A percentile compares a stretch with the other conserved stretches of the same genome.
Conservation (phyloP, 1,284 basidiomycete species). For the Schizophyllum amplum region DNA sequence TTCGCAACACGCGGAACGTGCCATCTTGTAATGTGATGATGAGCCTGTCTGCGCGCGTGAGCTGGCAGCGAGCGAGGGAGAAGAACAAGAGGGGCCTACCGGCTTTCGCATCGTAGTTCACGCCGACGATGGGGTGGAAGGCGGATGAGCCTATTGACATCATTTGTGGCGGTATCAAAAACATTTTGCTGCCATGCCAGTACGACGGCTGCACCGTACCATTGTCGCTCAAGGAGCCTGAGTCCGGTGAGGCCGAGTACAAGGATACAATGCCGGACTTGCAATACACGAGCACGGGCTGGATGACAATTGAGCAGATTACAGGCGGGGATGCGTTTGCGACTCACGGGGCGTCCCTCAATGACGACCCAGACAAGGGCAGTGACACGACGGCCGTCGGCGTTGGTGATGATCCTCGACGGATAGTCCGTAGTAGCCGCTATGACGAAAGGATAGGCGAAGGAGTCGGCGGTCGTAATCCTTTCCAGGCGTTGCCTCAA, state of each 20-base stretch:
- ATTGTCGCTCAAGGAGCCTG: no score
- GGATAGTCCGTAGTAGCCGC: background rate
- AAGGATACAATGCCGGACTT: slow-evolving; percentile 54
- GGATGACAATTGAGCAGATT: slow-evolving; percentile 27
- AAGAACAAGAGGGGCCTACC: no score
- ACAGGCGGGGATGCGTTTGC: slow-evolving; percentile 30
- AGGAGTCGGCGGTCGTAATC: background rate
- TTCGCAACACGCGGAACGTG: slow-evolving; percentile 51
- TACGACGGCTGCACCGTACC: no score
- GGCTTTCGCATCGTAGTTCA: slow-evolving; percentile 31
- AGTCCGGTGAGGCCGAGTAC: no score
- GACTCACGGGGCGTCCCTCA: no score
- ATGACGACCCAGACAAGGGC: no score
- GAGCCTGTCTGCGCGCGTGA: slow-evolving; percentile 38
- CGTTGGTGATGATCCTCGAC: no score
- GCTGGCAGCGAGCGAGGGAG: no score
- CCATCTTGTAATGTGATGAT: slow-evolving; percentile 60
- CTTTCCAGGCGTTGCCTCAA: slow-evolving; percentile 44
- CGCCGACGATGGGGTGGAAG: slow-evolving; percentile 47
- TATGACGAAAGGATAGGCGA: background rate
- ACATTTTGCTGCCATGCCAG: slow-evolving; percentile 34
- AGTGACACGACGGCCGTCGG: no score
- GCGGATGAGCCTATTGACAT: slow-evolving; percentile 50
- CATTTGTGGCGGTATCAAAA: slow-evolving; percentile 33
- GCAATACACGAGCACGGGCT: slow-evolving; percentile 51